Conservation (phyloP, 306 rosid genomes). For the Mucuna pruriens region DNA sequence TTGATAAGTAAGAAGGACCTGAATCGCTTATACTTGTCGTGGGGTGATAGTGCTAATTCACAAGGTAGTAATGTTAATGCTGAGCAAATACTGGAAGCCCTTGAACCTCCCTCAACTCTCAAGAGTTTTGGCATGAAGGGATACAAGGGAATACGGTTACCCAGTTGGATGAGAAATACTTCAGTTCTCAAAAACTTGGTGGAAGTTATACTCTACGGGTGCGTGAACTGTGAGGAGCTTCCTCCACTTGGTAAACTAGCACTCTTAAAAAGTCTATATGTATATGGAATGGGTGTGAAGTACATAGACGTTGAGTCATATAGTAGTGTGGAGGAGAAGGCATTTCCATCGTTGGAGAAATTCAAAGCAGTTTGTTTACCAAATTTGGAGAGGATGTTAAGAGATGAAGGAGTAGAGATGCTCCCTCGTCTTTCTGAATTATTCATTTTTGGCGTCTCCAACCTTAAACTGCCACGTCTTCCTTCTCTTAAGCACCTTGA, state of each 20-base stretch:
- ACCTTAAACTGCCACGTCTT: background rate
- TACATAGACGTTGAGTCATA: constrained; percentile 2
- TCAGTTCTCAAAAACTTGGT: background rate
- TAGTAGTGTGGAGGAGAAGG: background rate
- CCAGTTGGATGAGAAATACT: background rate
- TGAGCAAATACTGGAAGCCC: background rate
- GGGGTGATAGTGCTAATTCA: background rate
- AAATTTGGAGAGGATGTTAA: background rate
- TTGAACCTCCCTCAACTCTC: constrained; percentile 1
- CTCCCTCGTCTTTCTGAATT: background rate
- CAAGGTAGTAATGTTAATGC: background rate
- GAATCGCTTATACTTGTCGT: background rate
- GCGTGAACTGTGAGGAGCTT: background rate
- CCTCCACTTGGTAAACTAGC: constrained; percentile 13
- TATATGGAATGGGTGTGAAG: constrained; percentile 15
- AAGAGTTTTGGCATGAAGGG: background rate
- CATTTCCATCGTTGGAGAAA: constrained; percentile 3
- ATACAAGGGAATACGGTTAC: background rate
- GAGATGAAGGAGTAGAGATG: background rate
- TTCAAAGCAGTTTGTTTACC: background rate
- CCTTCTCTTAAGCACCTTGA: background rate
- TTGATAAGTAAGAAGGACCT: background rate
- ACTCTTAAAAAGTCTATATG: background rate
- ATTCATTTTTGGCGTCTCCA: background rate
- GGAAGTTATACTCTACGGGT: background rate